Evolutionary conservation across 352 stramenopile genomes (phyloP).

Genomic region (Phytophthora melonis): DNA sequence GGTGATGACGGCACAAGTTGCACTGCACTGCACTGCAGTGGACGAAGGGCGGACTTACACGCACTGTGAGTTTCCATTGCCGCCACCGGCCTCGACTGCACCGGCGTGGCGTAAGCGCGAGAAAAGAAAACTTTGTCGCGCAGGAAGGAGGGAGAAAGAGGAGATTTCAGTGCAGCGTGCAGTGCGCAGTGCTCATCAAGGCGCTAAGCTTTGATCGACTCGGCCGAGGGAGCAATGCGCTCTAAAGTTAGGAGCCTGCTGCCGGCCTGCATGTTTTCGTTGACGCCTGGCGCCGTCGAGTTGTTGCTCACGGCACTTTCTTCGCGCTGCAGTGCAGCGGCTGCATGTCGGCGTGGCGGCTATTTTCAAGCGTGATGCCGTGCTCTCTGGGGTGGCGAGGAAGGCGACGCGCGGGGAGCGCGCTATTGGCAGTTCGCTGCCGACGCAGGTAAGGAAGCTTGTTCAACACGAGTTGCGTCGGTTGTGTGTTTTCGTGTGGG

Average conservation of each 20-base stretch:
- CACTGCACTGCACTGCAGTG: not conserved
- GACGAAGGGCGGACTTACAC: no score
- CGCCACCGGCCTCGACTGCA: no score
- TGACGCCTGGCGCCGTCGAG: slow-evolving; percentile 6
- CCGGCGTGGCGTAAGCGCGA: no score
- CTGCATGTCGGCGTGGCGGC: slow-evolving; percentile 5
- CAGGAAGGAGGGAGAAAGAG: no score
- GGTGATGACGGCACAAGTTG: not conserved
- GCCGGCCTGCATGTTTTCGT: not conserved
- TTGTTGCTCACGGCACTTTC: slow-evolving; percentile 28
- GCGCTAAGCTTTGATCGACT: not conserved
- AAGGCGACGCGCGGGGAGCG: not conserved
- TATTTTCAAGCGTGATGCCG: slow-evolving; percentile 12
- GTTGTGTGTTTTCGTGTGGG: no score
- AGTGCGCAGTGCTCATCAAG: not conserved
- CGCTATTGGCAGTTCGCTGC: not conserved
- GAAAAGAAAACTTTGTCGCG: no score
- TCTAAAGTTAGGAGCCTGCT: not conserved
- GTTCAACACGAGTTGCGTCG: no score
- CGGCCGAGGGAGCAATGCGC: no score
- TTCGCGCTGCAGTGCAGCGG: slow-evolving; percentile 24
- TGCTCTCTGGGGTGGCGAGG: slow-evolving; percentile 4
- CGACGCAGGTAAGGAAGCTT: not conserved
- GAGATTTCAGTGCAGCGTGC: no score
- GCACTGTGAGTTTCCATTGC: no score